Base-by-base conservation (phyloP, 495 filamentous ascomycete genomes). In the Trichoderma reesei region DNA sequence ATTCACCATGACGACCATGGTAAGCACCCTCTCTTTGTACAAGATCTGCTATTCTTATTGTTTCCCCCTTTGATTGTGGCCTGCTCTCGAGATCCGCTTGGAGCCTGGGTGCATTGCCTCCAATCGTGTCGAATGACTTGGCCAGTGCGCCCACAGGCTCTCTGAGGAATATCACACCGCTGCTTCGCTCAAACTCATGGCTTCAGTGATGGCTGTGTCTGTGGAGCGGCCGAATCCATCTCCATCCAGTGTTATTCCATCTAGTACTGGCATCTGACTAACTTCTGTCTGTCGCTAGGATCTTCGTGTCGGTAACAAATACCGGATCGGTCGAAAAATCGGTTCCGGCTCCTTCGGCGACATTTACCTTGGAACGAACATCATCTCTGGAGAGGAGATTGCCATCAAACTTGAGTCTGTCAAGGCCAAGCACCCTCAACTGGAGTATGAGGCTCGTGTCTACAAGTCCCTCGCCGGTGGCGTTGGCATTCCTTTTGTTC, bases 321-420 rank as follows among this genome's bases (percentile, higher is more conserved):
- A 99, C 85, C 91, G 95, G 65, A 99, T 99, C 77, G 95, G 95
- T 70, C 91, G 95, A 64, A 99, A 99, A 83, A 99, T 99, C 74
- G 95, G 95, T 68, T 96, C 92, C 66, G 95, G 95, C 69, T 92
- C 88, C 75, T 99, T 99, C 77, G 95, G 95, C 79, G 95, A 99
- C 68, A 99, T 99, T 70, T 99, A 99, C 77, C 90, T 99, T 31
- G 94, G 94, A 67, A 99, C 95, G 74, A 99, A 99, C 83, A 99
- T 99, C 79, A 99, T 99, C 77, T 99, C 95, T 16, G 95, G 95
- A 46, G 95, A 99, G 73, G 95, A 99, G 78, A 99, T 99, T 70
- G 95, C 95, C 74, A 99, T 99, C 80, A 99, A 99, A 80, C 90
- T 99, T 60, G 95, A 99, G 79, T 96, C 91, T 66, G 95, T 98